phyloP scores from a whole-genome alignment of 75 land plant species.

The Picea glauca region DNA sequence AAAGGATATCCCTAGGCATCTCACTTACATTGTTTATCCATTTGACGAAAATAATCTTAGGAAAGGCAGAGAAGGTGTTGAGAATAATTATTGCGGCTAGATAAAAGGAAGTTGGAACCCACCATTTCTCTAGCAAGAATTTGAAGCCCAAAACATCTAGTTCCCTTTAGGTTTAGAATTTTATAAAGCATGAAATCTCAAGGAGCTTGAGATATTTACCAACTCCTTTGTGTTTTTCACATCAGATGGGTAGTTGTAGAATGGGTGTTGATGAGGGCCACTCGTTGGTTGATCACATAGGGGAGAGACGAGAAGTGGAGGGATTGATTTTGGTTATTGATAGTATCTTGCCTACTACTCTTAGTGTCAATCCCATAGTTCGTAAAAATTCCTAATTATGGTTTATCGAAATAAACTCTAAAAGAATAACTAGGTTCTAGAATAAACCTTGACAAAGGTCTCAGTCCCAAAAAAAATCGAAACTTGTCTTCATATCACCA shows the following conservation, averaged over 20 bases:
- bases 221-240: constrained; percentile 56
- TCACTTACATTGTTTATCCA: constrained; percentile 25
- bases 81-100: constrained; percentile 68
- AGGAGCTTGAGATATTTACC: constrained; percentile 29
- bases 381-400: constrained; percentile 10
- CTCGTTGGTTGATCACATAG: constrained; percentile 42
- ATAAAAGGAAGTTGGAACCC: constrained; percentile 66
- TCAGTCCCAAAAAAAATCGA: too few species aligned
- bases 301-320: constrained; percentile 75
- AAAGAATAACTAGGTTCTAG: too few species aligned
- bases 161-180: constrained; percentile 36
- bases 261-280: constrained; percentile 52
- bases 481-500: too few species aligned
- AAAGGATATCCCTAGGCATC: constrained; percentile 16
- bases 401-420: too few species aligned
- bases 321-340: constrained; percentile 55
- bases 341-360: constrained; percentile 70
- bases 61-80: constrained; percentile 44
- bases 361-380: constrained; percentile 87
- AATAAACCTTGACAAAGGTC: too few species aligned
- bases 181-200: constrained; percentile 32
- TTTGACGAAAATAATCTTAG: constrained; percentile 34
- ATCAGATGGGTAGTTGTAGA: constrained; percentile 81
- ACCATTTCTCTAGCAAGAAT: constrained; percentile 34
- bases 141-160: constrained; percentile 39